phyloP scores from a whole-genome alignment of 192 early-diverging fungal species.

The Funneliformis mosseae region DNA sequence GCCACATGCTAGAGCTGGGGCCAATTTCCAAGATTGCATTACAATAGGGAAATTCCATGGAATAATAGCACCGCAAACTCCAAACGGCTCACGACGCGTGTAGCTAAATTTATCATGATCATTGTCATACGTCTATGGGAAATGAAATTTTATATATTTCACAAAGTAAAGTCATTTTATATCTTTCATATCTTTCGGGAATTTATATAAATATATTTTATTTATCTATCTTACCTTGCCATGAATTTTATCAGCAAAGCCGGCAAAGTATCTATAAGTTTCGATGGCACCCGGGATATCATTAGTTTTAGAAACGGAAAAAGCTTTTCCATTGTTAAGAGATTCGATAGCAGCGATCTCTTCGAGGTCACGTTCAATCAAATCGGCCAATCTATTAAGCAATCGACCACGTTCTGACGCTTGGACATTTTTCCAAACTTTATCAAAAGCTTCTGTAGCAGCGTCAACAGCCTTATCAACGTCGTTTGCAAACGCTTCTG shows the following conservation, averaged over 20 bases:
- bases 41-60: constrained; percentile 77
- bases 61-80: constrained; percentile 78
- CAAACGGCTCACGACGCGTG: constrained; percentile 63
- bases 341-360: constrained; percentile 65
- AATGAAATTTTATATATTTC: too few relatives aligned
- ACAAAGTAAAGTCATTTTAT: too few relatives aligned
- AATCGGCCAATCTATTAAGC: constrained; percentile 63
- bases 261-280: constrained; percentile 80
- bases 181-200: too few relatives aligned
- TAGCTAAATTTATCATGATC: constrained; percentile 37
- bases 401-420: constrained; percentile 51
- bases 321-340: constrained; percentile 77
- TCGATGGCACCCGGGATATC: constrained; percentile 66
- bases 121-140: neutral
- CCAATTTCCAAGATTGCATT: constrained; percentile 82
- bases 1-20: constrained; percentile 58
- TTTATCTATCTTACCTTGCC: constrained; percentile 45
- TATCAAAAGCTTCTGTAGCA: constrained; percentile 55
- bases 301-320: constrained; percentile 53
- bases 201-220: too few relatives aligned
- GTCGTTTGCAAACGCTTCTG: constrained; percentile 42
- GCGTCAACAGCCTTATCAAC: constrained; percentile 60
- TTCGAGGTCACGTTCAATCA: constrained; percentile 51
- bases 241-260: constrained; percentile 63
- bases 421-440: constrained; percentile 55